Evolutionary conservation across 495 filamentous ascomycete genomes (phyloP).

Genomic region (Elasticomyces elasticus): DNA sequence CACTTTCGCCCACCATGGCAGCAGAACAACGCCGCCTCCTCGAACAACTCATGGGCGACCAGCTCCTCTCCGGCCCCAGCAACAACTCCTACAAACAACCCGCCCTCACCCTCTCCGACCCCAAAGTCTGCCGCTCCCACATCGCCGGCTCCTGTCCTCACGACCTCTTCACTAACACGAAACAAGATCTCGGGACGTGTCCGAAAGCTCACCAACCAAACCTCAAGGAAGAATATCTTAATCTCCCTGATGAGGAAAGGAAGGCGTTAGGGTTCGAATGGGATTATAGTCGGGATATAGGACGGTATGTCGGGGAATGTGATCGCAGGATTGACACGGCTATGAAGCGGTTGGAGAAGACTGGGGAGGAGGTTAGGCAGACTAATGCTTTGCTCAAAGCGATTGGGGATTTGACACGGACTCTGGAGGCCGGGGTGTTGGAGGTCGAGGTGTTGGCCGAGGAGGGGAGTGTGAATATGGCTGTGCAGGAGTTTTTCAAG

Average conservation of each 20-base stretch:
- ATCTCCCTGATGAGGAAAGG: conserved; percentile 54
- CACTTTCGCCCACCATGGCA: conserved; percentile 70
- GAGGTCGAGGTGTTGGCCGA: conserved; percentile 83
- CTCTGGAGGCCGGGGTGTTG: conserved; percentile 70
- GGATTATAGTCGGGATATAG: conserved; percentile 92
- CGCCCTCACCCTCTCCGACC: conserved; percentile 79
- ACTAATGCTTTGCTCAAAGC: conserved; percentile 89
- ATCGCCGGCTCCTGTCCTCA: conserved; percentile 91
- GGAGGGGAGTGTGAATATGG: conserved; percentile 64
- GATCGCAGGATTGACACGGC: conserved; percentile 86
- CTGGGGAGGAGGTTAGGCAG: conserved; percentile 91
- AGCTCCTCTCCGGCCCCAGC: conserved; percentile 63
- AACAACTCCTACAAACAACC: conserved; percentile 55
- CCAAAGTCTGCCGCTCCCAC: conserved; percentile 91
- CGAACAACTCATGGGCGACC: conserved; percentile 60
- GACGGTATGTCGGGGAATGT: conserved; percentile 92
- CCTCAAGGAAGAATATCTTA: conserved; percentile 79
- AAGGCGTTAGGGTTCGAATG: conserved; percentile 81
- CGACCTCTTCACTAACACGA: conserved; percentile 99
- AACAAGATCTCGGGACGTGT: conserved; percentile 89
- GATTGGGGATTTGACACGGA: conserved; percentile 70
- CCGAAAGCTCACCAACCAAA: conserved; percentile 82
- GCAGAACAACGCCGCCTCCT: conserved; percentile 94
- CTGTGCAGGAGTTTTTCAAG: conserved; percentile 77
- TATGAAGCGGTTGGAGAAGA: conserved; percentile 89